Evolutionary conservation across 2,329 filamentous ascomycete genomes (phyloP), one percentile per base, ranked within the genome.

Genomic region (Epicoccum nigrum): DNA sequence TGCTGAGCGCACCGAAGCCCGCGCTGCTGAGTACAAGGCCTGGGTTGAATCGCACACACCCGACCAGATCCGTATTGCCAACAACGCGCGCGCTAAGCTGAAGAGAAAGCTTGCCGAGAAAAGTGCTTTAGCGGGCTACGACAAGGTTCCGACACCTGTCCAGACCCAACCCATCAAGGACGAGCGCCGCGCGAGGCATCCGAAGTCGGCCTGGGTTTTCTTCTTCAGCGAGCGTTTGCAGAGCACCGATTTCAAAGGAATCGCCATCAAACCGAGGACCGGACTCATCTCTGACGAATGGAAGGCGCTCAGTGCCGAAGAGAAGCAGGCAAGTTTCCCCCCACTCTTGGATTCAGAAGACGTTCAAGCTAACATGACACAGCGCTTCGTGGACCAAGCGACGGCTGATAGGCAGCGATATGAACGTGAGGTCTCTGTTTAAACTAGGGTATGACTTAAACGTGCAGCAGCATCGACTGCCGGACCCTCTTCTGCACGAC

Each of bases 1-100:
- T 42, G 76, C 76, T 47, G 63, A 79, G 51, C 79, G 77, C 58
- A 77, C 68, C 16, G 75, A 72, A 32, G 70, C 74, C 12, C 79
- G 79, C 41, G 59, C 68, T 16, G 70, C 72, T 16, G 74, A 73
- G 12, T 81, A 79, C 63, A 73, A 80, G 23, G 65, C 76, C 51
- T 89, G 83, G 83, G 68, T 88, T 16, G 67, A 79, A 25, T 72
- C 69, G 3, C 71, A 85, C 63, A 82, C 82, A 1, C 79, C 83
- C 8, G 73, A 81, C 4, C 68, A 86, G 63, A 87, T 89, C 59
- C 74, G 74, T 37, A 51, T 75, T 3, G 86, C 86, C 49, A 89
- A 89, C 67, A 63, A 58, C 9, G 86, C 86, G 9, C 82, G 86
- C 30, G 51, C 31, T 1, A 9, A 34, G 4, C 60, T 81, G 15